Conservation (phyloP, 1,284 basidiomycete genomes). For the Sanghuangporus weigelae region DNA sequence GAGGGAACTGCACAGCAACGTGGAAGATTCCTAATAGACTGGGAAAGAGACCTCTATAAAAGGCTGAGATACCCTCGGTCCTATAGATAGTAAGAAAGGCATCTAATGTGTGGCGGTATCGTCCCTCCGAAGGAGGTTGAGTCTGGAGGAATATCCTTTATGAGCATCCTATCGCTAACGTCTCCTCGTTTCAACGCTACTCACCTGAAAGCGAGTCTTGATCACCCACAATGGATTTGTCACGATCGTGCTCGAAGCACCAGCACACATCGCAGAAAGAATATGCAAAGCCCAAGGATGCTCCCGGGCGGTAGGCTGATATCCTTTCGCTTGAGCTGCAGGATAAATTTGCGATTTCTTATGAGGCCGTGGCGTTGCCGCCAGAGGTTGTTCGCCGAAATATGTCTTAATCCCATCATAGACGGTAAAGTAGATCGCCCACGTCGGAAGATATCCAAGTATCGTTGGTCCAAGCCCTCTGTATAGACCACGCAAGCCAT, state of each 20-base stretch:
- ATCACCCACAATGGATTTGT: constrained; percentile 97
- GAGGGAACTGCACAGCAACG: constrained; percentile 91
- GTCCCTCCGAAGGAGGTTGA: constrained; percentile 66
- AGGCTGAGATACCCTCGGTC: constrained; percentile 77
- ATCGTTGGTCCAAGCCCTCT: constrained; percentile 94
- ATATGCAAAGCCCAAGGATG: constrained; percentile 84
- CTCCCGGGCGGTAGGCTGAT: constrained; percentile 69
- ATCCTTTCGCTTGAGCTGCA: constrained; percentile 77
- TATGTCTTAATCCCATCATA: constrained; percentile 89
- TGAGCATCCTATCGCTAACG: background rate
- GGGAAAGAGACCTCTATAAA: constrained; percentile 89
- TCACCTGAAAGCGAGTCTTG: constrained; percentile 95
- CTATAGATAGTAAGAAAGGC: constrained; percentile 84
- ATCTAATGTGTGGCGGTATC: constrained; percentile 84
- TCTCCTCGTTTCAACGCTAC: constrained; percentile 25
- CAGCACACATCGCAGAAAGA: constrained; percentile 88
- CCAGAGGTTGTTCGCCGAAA: constrained; percentile 63
- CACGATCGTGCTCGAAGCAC: constrained; percentile 83
- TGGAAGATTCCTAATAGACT: constrained; percentile 87
- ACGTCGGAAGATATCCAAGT: constrained; percentile 91
- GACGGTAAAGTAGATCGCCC: constrained; percentile 98
- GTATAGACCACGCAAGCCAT: constrained; percentile 85
- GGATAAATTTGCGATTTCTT: constrained; percentile 52
- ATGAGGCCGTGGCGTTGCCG: constrained; percentile 18
- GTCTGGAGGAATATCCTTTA: constrained; percentile 41